Percentiles rank a stretch among this genome's conserved stretches.
These are phyloP conservation scores for Ophiostoma populinum DNA, from an alignment of 2,329 filamentous ascomycete species.

Conservation along the genomic window DNA sequence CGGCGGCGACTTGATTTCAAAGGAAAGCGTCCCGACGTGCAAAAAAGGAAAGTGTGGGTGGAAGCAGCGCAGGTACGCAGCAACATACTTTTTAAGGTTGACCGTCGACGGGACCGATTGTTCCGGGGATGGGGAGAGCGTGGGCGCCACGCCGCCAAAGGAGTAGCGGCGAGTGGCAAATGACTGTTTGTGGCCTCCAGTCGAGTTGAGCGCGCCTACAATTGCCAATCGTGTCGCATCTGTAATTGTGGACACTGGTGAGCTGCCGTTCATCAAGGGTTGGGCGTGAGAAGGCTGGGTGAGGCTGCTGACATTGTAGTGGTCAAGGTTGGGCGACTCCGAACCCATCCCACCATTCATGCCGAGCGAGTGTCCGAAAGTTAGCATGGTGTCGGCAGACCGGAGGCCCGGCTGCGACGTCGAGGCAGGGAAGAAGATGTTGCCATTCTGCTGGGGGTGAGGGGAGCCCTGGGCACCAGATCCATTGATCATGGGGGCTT, in stretches of 20 bases:
- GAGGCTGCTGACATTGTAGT: slow-evolving; percentile 7
- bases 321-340: slow-evolving; percentile 49
- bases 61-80: slow-evolving; percentile 79
- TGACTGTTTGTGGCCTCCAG: slow-evolving; percentile 30
- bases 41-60: slow-evolving; percentile 92
- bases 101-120: slow-evolving; percentile 55
- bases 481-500: no score
- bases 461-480: not conserved
- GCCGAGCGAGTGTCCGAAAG: slow-evolving; percentile 47
- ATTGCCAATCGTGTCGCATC: slow-evolving; percentile 46
- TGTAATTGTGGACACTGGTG: slow-evolving; percentile 46
- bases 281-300: slow-evolving; percentile 23
- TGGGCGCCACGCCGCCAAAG: slow-evolving; percentile 36
- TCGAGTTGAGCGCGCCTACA: slow-evolving; percentile 34
- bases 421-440: slow-evolving; percentile 65
- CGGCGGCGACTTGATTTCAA: slow-evolving; percentile 42
- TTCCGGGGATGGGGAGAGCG: slow-evolving; percentile 36
- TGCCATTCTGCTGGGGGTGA: slow-evolving; percentile 26
- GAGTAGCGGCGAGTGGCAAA: slow-evolving; percentile 48
- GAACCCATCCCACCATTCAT: slow-evolving; percentile 38
- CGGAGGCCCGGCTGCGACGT: slow-evolving; percentile 55
- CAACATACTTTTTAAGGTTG: slow-evolving; percentile 80
- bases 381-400: slow-evolving; percentile 57
- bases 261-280: slow-evolving; percentile 25
- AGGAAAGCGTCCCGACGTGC: slow-evolving; percentile 79